Base-by-base conservation (phyloP, 2,329 filamentous ascomycete genomes). In the Dothideomycetes sp. region DNA sequence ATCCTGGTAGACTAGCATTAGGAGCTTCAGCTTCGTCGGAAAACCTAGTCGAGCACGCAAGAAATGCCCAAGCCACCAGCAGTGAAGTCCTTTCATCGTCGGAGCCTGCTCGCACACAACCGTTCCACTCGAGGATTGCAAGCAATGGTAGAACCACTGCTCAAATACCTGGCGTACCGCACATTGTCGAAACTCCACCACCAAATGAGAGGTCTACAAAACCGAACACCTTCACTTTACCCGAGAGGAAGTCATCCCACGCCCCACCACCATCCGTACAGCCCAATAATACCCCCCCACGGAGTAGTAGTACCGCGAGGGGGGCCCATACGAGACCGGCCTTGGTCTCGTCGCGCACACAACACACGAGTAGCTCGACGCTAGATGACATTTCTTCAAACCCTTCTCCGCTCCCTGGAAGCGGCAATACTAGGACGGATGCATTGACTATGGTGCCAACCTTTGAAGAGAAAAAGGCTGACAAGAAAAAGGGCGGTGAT, bases 391-490 rank as follows among this genome's bases (percentile, higher is more conserved):
- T 83, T 47, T 68, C 73, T 8, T 73, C 73, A 19, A 71, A 73
- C 44, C 75, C 81, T 3, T 77, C 84, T n/a, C 68, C 77, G 19
- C 62, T 89, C 2, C 79, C 82, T 16, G 81, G 81, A 10, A 79
- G 77, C 37, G 55, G 57, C 40, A 75, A 69, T 41, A 79, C 73
- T 5, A 75, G 83, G 34, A 89, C 84, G 1, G 86, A 91, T 58
- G 77, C 72, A 36, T 65, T 93, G 11, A 86, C 84, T 0, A 81
- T 87, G 49, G 87, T 91, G 37, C 84, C 87, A 0, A 89, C 81
- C 0, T 66, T 83, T 33, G 66, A 66, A 2, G 83, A 88, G 42
- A 84, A 91, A 39, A 82, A 77, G 58, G 85, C 82, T 51, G 52
- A 70, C 50, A 72, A 76, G 37, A 88, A 81, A 56, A 73, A 81